Evolutionary conservation across 2,329 filamentous ascomycete genomes (phyloP).

Genomic region (Monascus ruber): DNA sequence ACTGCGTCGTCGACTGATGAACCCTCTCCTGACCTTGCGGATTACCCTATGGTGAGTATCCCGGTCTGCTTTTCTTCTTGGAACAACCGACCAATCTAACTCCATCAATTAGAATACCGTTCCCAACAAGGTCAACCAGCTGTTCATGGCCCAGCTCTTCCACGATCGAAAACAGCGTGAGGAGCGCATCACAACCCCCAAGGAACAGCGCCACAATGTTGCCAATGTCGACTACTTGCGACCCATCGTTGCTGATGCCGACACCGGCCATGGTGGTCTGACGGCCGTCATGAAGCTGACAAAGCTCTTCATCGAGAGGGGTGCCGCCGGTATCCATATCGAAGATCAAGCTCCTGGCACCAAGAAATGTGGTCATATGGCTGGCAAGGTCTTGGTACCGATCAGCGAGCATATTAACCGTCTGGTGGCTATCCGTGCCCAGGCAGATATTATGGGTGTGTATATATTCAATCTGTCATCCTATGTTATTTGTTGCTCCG

Average conservation of each 20-base stretch:
- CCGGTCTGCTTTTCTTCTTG: too few relatives aligned
- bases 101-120: conserved; percentile 65
- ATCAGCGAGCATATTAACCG: conserved; percentile 98
- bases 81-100: neutral
- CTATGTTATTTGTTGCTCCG: neutral
- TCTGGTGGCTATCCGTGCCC: conserved; percentile 87
- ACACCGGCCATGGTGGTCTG: conserved; percentile 91
- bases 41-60: conserved; percentile 73
- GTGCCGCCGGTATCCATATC: conserved; percentile 94
- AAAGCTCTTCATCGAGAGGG: conserved; percentile 93
- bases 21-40: conserved; percentile 92
- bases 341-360: conserved; percentile 97
- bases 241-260: conserved; percentile 91
- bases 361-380: conserved; percentile 99
- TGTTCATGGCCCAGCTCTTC: conserved; percentile 98
- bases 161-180: conserved; percentile 98
- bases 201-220: conserved; percentile 58
- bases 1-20: conserved; percentile 92
- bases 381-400: conserved; percentile 92
- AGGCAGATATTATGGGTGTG: conserved; percentile 94
- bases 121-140: conserved; percentile 92
- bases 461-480: neutral
- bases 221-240: conserved; percentile 86
- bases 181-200: conserved; percentile 70
- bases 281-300: conserved; percentile 99